Evolutionary conservation across 345 rosid genomes (phyloP).

Genomic region (Hibiscus mutabilis): DNA sequence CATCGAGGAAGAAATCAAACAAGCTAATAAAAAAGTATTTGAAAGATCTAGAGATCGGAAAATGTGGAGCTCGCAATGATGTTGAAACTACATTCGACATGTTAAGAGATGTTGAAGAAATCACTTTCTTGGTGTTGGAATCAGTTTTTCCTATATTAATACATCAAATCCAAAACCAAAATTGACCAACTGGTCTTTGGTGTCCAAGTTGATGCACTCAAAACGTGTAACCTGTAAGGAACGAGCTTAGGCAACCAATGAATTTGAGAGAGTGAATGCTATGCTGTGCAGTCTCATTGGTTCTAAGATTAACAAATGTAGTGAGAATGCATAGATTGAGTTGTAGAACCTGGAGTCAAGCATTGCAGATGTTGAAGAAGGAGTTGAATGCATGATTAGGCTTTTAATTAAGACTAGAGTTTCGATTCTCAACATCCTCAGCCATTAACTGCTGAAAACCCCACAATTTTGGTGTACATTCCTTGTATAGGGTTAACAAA

Average conservation of each 20-base stretch:
- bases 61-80: too few species aligned
- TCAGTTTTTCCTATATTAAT: not conserved
- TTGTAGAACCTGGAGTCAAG: not conserved
- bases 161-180: conserved; percentile 1
- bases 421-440: not conserved
- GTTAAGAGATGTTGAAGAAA: not conserved
- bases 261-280: conserved; percentile 14
- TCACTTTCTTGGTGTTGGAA: not conserved
- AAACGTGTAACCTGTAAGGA: conserved; percentile 2
- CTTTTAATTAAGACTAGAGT: not conserved
- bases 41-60: not conserved
- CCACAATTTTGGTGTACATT: too few species aligned
- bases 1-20: not conserved
- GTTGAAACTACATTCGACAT: not conserved
- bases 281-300: conserved; percentile 10
- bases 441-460: not conserved
- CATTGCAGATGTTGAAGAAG: not conserved
- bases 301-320: not conserved
- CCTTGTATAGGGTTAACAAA: too few species aligned
- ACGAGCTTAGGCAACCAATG: not conserved
- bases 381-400: not conserved
- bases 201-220: not conserved
- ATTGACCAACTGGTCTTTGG: conserved; percentile 7
- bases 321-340: conserved; percentile 12
- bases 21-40: not conserved